Evolutionary conservation across 768 basidiomycete genomes (phyloP), one percentile per base, ranked within the genome.

Genomic region (Punctularia strigosozonata): DNA sequence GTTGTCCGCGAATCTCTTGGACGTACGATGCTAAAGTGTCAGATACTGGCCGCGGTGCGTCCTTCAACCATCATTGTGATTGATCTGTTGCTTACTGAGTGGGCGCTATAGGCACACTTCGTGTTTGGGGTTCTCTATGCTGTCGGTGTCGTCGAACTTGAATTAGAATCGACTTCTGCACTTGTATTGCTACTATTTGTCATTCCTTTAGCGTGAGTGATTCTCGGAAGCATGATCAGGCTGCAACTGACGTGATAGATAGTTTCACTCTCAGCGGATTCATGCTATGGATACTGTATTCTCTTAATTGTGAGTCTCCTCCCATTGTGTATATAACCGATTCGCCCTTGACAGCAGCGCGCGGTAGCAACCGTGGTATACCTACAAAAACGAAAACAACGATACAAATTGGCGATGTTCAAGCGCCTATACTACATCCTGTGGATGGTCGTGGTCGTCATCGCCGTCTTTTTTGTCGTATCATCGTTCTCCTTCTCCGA

Each of bases 231-330:
- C n/a, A n/a, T n/a, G n/a, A n/a, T n/a, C n/a, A n/a, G n/a, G n/a
- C n/a, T n/a, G n/a, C n/a, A n/a, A n/a, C n/a, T n/a, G n/a, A n/a
- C n/a, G n/a, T n/a, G n/a, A n/a, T n/a, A n/a, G n/a, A n/a, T n/a
- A n/a, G n/a, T n/a, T 83, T 98, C 60, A 91, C 90, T 1, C 68
- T 99, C n/a, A 94, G 90, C 41, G 80, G 81, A 1, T 99, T 97
- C 68, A 70, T 99, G 19, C 69, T 94, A 46, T 98, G 94, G 94
- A 97, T 94, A 37, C 75, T 94, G 63, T 82, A 91, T 55, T 75
- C 85, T 8, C 64, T 95, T 36, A 91, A 89, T 50, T 80, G 89
- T 89, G 45, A 21, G 15, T 1, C 19, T 17, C 18, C 18, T 34
- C 3, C n/a, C 30, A 46, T 39, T 10, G 38, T 19, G 37, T 19